Percentiles rank a stretch among this genome's conserved stretches.
phyloP scores from a whole-genome alignment of 1,139 yeast genomes.

The Magnusiomyces tetraspermus region DNA sequence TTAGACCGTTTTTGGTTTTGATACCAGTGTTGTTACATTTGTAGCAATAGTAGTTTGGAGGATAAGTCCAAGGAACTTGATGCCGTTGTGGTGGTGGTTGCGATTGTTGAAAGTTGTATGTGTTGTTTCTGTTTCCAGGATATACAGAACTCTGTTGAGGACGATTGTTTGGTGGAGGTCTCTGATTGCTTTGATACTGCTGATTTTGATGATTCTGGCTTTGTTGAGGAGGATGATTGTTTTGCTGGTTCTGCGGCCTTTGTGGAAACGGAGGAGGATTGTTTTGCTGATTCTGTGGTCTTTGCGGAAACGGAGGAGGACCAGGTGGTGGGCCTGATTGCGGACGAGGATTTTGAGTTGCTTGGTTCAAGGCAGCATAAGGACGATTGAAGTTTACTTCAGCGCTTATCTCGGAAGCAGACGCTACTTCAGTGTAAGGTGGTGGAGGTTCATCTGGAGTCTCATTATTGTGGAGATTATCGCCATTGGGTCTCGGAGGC shows the following conservation, averaged over 20 bases:
- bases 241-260: conserved; percentile 16
- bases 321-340: conserved; percentile 10
- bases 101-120: conserved; percentile 18
- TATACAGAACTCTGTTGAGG: conserved; percentile 1
- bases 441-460: conserved; percentile 24
- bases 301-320: conserved; percentile 10
- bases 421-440: conserved; percentile 22
- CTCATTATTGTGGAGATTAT: background rate
- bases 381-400: conserved; percentile 7
- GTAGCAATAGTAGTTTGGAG: conserved; percentile 49
- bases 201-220: too few relatives aligned
- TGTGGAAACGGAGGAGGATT: conserved; percentile 7
- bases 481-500: background rate
- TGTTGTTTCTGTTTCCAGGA: background rate
- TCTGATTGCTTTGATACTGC: conserved; percentile 12
- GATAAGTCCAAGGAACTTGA: conserved; percentile 59
- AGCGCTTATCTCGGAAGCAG: conserved; percentile 14
- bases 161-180: background rate
- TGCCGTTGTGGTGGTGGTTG: conserved; percentile 17
- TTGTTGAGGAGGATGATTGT: background rate
- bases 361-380: conserved; percentile 9
- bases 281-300: conserved; percentile 15
- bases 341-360: conserved; percentile 3
- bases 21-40: conserved; percentile 72
- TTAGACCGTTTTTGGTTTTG: conserved; percentile 52